A percentile compares a stretch with the other conserved stretches of the same genome.
These are phyloP conservation scores for Kalaharituber pfeilii DNA, from an alignment of 2,329 filamentous ascomycete genomes.

Conservation along the genomic window DNA sequence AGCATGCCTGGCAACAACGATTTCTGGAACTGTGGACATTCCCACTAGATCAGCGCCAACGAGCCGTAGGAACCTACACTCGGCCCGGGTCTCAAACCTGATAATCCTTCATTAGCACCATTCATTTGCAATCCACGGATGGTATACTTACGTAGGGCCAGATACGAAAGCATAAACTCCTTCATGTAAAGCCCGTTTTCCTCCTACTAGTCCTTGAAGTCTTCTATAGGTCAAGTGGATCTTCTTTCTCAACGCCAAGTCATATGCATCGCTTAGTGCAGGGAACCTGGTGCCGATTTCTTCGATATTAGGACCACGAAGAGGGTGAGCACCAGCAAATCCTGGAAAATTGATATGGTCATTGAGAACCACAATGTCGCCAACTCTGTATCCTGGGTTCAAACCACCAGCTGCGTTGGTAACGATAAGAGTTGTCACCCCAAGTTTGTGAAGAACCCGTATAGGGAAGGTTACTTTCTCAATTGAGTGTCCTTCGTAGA, in stretches of 20 bases:
- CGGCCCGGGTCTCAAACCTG: conserved; percentile 47
- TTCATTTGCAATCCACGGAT: conserved; percentile 11
- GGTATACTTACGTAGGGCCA: conserved; percentile 38
- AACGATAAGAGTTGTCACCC: conserved; percentile 43
- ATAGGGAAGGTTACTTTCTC: conserved; percentile 46
- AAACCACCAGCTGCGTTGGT: conserved; percentile 51
- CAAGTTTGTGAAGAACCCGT: conserved; percentile 44
- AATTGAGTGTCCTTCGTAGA: conserved; percentile 50
- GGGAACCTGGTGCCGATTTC: conserved; percentile 47
- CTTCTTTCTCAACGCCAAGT: conserved; percentile 40
- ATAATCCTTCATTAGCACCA: conserved; percentile 2
- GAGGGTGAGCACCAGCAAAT: conserved; percentile 42
- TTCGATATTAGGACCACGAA: conserved; percentile 45
- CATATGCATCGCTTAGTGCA: conserved; percentile 47
- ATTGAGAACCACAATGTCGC: conserved; percentile 47
- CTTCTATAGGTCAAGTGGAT: conserved; percentile 41
- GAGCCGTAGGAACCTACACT: conserved; percentile 43
- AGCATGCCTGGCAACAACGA: conserved; percentile 46
- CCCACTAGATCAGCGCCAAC: conserved; percentile 52
- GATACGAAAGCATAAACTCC: conserved; percentile 49
- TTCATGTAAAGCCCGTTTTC: conserved; percentile 40
- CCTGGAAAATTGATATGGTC: conserved; percentile 51
- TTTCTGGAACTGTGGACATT: conserved; percentile 54
- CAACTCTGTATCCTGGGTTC: conserved; percentile 45
- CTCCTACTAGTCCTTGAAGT: conserved; percentile 30